phyloP scores from a whole-genome alignment of 2,329 filamentous ascomycete species.

The Oidium heveae region DNA sequence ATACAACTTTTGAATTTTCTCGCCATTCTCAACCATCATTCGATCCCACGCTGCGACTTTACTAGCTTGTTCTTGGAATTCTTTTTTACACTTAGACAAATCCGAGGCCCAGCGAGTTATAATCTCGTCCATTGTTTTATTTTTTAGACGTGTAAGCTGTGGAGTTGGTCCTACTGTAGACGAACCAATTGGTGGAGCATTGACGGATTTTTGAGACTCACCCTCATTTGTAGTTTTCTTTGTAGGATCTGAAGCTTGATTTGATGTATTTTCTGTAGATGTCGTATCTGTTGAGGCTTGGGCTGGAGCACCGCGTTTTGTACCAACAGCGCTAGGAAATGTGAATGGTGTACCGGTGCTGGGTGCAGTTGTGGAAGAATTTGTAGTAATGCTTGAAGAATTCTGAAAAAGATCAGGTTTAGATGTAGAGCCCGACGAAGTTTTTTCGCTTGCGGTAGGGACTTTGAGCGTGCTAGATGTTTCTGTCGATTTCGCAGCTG shows the following conservation, averaged over 20 bases:
- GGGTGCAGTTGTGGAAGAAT: slow-evolving; percentile 4
- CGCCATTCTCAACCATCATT: slow-evolving; percentile 74
- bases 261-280: slow-evolving; percentile 8
- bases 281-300: background rate
- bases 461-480: slow-evolving; percentile 3
- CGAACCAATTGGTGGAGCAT: slow-evolving; percentile 26
- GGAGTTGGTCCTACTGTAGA: slow-evolving; percentile 65
- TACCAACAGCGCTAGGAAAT: background rate
- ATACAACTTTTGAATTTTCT: slow-evolving; percentile 86
- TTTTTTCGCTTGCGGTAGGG: slow-evolving; percentile 7
- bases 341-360: slow-evolving; percentile 2
- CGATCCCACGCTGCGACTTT: slow-evolving; percentile 76
- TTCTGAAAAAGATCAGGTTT: slow-evolving; percentile 11
- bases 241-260: background rate
- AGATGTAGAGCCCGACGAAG: slow-evolving; percentile 3
- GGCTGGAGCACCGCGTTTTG: background rate
- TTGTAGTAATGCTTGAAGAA: slow-evolving; percentile 7
- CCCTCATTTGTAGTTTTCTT: background rate
- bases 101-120: slow-evolving; percentile 93
- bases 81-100: slow-evolving; percentile 84
- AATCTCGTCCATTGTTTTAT: slow-evolving; percentile 98
- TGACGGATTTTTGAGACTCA: slow-evolving; percentile 11
- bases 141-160: slow-evolving; percentile 73
- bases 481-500: slow-evolving; percentile 1
- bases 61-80: slow-evolving; percentile 74